Conservation (phyloP, 768 basidiomycete species). For the Thelephora ganbajun region DNA sequence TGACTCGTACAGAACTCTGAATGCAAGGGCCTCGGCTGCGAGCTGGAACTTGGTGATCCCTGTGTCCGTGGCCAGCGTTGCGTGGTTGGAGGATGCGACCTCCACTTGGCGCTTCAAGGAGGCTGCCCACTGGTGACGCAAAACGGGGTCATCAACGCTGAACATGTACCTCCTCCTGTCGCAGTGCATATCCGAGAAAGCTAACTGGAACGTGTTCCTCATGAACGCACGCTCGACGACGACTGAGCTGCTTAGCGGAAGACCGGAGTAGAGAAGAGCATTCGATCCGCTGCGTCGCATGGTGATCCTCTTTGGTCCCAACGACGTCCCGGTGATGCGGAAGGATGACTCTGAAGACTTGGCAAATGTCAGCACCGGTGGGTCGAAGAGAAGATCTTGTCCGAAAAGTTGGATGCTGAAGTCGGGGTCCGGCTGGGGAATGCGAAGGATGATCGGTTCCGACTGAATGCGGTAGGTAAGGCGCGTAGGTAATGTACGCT, state of each 20-base stretch:
- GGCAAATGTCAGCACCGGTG: conserved; percentile 66
- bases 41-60: conserved; percentile 34
- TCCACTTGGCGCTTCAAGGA: conserved; percentile 59
- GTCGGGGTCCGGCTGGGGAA: conserved; percentile 74
- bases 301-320: conserved; percentile 73
- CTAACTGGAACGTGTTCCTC: conserved; percentile 90
- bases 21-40: conserved; percentile 64
- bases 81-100: conserved; percentile 20
- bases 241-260: conserved; percentile 68
- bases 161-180: conserved; percentile 86
- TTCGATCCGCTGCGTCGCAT: conserved; percentile 77
- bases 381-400: conserved; percentile 81
- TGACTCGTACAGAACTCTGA: conserved; percentile 76
- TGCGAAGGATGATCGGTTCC: conserved; percentile 73
- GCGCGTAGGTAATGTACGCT: conserved; percentile 59
- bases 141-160: conserved; percentile 69
- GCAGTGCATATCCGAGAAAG: conserved; percentile 58
- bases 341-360: conserved; percentile 77
- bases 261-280: conserved; percentile 67
- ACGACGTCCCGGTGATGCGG: conserved; percentile 72
- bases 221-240: conserved; percentile 87
- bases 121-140: conserved; percentile 61
- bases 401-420: conserved; percentile 77
- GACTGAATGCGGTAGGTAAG: conserved; percentile 84
- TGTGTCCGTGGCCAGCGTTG: conserved; percentile 14